These are phyloP conservation scores for Melanogaster broomeanus DNA, from an alignment of 768 basidiomycete genomes.

Conservation along the genomic window DNA sequence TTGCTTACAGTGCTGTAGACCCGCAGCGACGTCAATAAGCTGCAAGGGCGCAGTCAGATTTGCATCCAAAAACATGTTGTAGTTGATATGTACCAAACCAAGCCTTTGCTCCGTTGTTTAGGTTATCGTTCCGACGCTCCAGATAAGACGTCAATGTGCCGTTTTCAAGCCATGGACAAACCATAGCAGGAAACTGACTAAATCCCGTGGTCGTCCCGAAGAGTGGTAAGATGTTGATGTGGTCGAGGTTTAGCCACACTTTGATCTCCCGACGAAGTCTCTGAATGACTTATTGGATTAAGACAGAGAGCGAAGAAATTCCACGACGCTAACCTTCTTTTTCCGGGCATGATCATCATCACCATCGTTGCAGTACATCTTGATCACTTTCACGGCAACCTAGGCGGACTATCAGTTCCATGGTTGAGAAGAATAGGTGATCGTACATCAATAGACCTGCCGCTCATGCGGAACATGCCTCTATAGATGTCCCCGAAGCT, in stretches of 20 bases:
- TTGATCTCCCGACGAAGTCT: slow-evolving; percentile 18
- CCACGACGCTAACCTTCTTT: neutral
- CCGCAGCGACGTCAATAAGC: slow-evolving; percentile 4
- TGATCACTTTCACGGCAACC: slow-evolving; percentile 2
- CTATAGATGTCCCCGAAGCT: neutral
- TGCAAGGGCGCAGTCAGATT: neutral
- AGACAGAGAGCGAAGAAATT: neutral
- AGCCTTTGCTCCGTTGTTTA: neutral
- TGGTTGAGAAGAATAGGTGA: neutral
- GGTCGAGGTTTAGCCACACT: slow-evolving; percentile 17
- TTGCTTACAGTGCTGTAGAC: slow-evolving; percentile 2
- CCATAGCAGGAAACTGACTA: slow-evolving; percentile 18
- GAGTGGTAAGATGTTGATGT: slow-evolving; percentile 22
- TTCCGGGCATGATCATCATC: neutral
- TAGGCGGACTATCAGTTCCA: neutral
- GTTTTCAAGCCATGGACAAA: slow-evolving; percentile 21
- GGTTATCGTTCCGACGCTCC: neutral
- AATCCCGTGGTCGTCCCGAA: slow-evolving; percentile 15
- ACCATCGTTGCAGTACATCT: neutral
- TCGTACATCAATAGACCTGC: neutral
- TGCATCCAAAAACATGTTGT: too few relatives aligned
- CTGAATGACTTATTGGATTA: neutral
- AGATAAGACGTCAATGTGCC: slow-evolving; percentile 15
- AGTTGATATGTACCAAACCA: neutral
- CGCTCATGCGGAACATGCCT: neutral